Evolutionary conservation across 2,329 filamentous ascomycete genomes (phyloP).

Genomic region (Paecilomyces dactylethromorphus): DNA sequence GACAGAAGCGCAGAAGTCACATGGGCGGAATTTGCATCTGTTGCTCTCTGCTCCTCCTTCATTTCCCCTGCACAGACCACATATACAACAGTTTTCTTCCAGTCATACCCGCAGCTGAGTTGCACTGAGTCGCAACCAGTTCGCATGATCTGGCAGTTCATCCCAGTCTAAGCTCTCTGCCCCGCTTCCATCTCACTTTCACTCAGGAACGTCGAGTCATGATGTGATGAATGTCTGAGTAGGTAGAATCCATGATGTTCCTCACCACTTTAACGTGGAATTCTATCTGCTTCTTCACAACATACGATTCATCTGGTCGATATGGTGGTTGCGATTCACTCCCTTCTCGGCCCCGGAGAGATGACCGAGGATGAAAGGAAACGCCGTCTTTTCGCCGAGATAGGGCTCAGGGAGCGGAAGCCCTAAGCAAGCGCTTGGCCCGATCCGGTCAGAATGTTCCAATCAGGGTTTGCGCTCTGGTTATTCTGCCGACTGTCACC

Average conservation of each 20-base stretch:
- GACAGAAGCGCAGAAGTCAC: background rate
- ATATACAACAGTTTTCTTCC: background rate
- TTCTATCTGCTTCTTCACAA: background rate
- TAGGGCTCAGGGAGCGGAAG: constrained; percentile 2
- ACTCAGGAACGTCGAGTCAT: background rate
- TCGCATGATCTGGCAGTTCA: background rate
- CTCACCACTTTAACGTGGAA: background rate
- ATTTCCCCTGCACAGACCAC: background rate
- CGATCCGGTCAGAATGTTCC: background rate
- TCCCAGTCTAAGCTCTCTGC: background rate
- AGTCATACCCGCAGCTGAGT: background rate
- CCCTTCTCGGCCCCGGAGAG: background rate
- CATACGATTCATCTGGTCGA: background rate
- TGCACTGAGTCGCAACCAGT: background rate
- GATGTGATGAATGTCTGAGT: background rate
- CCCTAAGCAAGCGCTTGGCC: constrained; percentile 8
- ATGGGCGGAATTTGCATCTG: background rate
- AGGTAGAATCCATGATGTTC: background rate
- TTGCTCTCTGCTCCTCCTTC: background rate
- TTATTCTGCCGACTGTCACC: constrained; percentile 26
- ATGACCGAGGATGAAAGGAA: background rate
- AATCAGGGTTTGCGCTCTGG: constrained; percentile 15
- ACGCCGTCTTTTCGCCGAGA: background rate
- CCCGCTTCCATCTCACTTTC: background rate
- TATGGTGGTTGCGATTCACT: no score